Evolutionary conservation across 2,329 filamentous ascomycete genomes (phyloP).

Genomic region (Fulvia fulva): DNA sequence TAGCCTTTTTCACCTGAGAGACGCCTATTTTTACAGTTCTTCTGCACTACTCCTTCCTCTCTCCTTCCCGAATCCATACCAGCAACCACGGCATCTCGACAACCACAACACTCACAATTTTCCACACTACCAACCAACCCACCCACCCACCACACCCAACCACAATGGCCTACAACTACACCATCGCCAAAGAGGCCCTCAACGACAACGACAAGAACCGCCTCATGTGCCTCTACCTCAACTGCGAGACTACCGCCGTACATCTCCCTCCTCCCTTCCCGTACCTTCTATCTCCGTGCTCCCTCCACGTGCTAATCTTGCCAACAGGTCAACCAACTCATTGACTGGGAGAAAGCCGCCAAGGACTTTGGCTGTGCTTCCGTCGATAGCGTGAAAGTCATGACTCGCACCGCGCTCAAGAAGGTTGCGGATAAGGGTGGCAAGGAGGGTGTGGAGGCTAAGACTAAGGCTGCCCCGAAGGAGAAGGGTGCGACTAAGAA

Average conservation of each 20-base stretch:
- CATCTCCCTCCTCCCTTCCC: background rate
- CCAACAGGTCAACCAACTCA: too few relatives aligned
- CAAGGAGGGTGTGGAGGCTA: background rate
- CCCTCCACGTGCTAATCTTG: too few relatives aligned
- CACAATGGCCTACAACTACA: background rate
- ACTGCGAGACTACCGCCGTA: background rate
- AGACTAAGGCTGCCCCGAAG: background rate
- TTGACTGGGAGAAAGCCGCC: conserved; percentile 1
- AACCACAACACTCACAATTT: background rate
- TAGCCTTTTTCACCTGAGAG: background rate
- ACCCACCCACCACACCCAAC: background rate
- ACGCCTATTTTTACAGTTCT: background rate
- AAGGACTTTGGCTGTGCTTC: background rate
- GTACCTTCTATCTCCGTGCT: too few relatives aligned
- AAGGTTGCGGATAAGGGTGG: background rate
- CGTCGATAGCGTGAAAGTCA: background rate
- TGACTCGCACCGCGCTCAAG: background rate
- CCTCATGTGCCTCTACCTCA: conserved; percentile 1
- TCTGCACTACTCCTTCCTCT: background rate
- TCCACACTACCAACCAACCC: background rate
- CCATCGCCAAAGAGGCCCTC: background rate
- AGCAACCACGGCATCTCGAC: background rate
- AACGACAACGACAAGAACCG: conserved; percentile 2
- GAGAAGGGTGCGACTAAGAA: background rate
- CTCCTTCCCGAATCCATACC: background rate